Evolutionary conservation across 164 flowering plant species (phyloP), one percentile per base, ranked within the genome.

Genomic region (Dillenia suffruticosa): DNA sequence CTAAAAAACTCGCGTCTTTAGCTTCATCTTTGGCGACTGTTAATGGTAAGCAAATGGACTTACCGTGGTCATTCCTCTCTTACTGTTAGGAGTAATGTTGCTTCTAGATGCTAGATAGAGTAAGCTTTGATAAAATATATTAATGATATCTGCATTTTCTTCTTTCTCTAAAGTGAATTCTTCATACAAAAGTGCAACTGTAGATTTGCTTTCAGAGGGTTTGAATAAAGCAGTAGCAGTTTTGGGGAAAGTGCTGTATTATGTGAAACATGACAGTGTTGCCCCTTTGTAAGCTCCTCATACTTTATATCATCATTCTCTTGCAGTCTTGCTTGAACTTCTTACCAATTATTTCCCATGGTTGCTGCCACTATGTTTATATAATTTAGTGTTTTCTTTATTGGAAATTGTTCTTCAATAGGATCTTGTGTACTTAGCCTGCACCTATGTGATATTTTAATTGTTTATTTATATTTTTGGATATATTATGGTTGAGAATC

Each of bases 241-340:
- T 51, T 59, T 71, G 10, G 95, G 87, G 46, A 84, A 81, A 74
- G 98, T 92, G 57, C 62, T 89, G 12, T 78, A 79, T 68, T 81
- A 79, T 61, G 64, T 88, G 51, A 84, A 79, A 65, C 88, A 86
- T 59, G 91, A 84, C 15, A 78, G 62, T 70, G 72, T 63, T 55
- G 63, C 90, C 58, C 98, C 96, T 32, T 66, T 85, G 98, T 92
- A 74, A 84, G 98, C 79, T 43, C 50, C 44, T 19, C 16, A 15
- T 56, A 2, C 44, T 12, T 61, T 46, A 16, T 56, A 32, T 57
- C 19, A 52, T 19, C 9, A 15, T 52, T 26, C 22, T 4, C 5
- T 16, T 51, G 17, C 2, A 51, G n/a, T 51, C 54, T 14, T 52
- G 22, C 5, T n/a, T 52, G 55, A 26, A 52, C 22, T 52, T 4